These are phyloP conservation scores for Geotrichum candidum DNA, from an alignment of 1,139 yeast genomes.

Conservation along the genomic window DNA sequence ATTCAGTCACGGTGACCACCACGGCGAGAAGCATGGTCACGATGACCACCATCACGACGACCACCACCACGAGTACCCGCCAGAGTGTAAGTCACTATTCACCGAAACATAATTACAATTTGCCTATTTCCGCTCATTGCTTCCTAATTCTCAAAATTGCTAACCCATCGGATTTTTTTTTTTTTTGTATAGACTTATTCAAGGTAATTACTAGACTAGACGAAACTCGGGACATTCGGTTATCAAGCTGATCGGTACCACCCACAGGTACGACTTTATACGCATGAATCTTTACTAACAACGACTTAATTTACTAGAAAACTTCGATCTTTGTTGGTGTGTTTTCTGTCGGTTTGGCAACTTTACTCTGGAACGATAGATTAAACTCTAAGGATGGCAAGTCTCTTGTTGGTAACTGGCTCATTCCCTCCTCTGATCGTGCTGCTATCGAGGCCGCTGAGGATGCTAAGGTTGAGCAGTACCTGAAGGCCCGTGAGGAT, in stretches of 20 bases:
- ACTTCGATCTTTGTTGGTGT: constrained; percentile 23
- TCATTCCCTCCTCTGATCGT: constrained; percentile 21
- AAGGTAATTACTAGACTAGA: neutral
- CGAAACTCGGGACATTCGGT: neutral
- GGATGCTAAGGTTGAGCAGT: constrained; percentile 6
- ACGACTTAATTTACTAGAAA: constrained; percentile 14
- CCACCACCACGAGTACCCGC: constrained; percentile 15
- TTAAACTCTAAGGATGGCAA: constrained; percentile 24
- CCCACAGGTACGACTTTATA: neutral
- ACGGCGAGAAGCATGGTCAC: constrained; percentile 4
- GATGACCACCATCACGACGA: constrained; percentile 3
- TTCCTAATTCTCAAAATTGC: neutral
- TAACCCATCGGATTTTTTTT: neutral
- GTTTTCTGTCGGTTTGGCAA: constrained; percentile 24
- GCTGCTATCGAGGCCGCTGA: constrained; percentile 27
- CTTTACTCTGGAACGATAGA: constrained; percentile 27
- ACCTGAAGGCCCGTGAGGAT: constrained; percentile 4
- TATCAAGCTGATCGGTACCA: neutral
- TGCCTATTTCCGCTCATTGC: neutral
- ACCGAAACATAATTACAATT: neutral
- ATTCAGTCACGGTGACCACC: constrained; percentile 11
- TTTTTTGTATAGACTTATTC: neutral
- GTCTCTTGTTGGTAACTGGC: constrained; percentile 28
- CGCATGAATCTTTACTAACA: neutral
- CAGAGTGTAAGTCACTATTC: constrained; percentile 7